phyloP scores from a whole-genome alignment of 1,139 yeast species.

The Blastobotrys ciferrii region DNA sequence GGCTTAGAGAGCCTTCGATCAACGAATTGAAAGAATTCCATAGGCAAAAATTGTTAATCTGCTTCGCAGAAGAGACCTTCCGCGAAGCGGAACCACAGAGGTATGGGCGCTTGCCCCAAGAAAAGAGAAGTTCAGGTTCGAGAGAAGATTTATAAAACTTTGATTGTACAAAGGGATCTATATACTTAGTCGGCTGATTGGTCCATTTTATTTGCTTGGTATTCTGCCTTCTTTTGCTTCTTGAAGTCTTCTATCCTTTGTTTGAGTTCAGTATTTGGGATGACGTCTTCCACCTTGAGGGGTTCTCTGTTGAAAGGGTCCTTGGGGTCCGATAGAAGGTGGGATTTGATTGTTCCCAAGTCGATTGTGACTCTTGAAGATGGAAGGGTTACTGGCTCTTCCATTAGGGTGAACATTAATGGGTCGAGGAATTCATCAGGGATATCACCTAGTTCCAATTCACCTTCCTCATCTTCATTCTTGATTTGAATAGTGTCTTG shows the following conservation, averaged over 20 bases:
- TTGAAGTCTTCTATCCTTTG: conserved; percentile 60
- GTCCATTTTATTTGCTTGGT: conserved; percentile 8
- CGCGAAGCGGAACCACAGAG: no score
- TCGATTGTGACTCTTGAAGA: conserved; percentile 82
- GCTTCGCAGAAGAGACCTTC: no score
- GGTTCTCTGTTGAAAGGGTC: conserved; percentile 98
- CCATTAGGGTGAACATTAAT: conserved; percentile 91
- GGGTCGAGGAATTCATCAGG: conserved; percentile 98
- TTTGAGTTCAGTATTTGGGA: conserved; percentile 66
- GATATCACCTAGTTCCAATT: conserved; percentile 82
- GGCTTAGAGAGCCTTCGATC: no score
- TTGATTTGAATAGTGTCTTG: conserved; percentile 60
- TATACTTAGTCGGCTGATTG: conserved; percentile 1
- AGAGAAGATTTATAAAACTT: no score
- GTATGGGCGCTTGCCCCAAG: no score
- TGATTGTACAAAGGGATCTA: no score
- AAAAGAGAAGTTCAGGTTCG: no score
- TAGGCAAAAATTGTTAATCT: no score
- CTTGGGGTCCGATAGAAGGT: conserved; percentile 87
- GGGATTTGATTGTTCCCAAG: conserved; percentile 88
- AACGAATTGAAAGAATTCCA: no score
- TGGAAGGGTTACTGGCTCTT: conserved; percentile 91
- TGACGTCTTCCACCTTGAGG: conserved; percentile 80
- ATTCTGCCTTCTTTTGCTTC: conserved; percentile 21
- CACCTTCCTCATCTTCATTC: conserved; percentile 66